A percentile compares a stretch with the other conserved stretches of the same genome.
These are phyloP conservation scores for Solanum appendiculatum DNA, from an alignment of 257 asterid genomes.

Conservation along the genomic window DNA sequence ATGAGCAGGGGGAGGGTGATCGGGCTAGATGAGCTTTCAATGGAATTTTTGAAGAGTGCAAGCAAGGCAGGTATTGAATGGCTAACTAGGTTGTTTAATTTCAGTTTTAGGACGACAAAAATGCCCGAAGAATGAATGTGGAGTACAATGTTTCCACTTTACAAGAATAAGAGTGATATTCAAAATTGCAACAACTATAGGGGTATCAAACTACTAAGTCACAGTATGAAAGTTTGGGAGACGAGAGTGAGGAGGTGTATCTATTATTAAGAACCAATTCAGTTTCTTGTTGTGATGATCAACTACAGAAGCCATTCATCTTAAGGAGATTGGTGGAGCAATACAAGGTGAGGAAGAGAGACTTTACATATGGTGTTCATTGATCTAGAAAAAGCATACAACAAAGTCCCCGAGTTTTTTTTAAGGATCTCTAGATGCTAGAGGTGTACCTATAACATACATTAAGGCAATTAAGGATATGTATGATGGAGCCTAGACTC, in stretches of 20 bases:
- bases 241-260: background rate
- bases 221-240: background rate
- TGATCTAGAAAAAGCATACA: background rate
- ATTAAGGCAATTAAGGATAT: background rate
- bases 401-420: background rate
- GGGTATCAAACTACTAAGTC: background rate
- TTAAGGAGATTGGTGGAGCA: background rate
- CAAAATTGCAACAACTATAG: background rate
- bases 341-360: background rate
- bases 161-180: background rate
- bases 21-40: background rate
- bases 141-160: background rate
- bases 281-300: background rate
- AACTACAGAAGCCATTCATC: background rate
- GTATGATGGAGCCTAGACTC: background rate
- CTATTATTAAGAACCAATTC: background rate
- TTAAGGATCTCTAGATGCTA: background rate
- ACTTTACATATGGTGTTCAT: background rate
- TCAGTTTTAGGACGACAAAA: background rate
- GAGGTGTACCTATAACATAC: background rate
- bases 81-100: background rate
- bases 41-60: background rate
- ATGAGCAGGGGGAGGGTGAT: background rate
- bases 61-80: background rate
- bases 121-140: background rate